A percentile compares a stretch with the other conserved stretches of the same genome.
phyloP scores from a whole-genome alignment of 352 stramenopile species.

The Sclerospora graminicola region DNA sequence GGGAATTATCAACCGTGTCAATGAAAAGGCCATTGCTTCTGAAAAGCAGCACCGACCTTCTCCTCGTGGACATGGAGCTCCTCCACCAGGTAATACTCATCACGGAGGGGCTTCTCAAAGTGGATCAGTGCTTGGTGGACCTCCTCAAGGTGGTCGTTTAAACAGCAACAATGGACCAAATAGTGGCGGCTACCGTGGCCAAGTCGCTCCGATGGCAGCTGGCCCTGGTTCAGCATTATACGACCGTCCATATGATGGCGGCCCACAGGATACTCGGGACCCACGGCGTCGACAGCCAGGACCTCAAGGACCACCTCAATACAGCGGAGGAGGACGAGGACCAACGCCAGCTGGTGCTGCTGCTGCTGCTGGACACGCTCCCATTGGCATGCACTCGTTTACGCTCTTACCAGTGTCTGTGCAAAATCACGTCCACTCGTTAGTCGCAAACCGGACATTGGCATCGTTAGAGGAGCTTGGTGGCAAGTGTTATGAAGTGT shows the following conservation, averaged over 20 bases:
- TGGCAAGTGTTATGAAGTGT: constrained; percentile 74
- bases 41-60: constrained; percentile 26
- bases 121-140: constrained; percentile 22
- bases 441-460: constrained; percentile 45
- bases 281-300: constrained; percentile 17
- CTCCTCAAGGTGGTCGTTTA: constrained; percentile 18
- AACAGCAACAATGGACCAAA: constrained; percentile 11
- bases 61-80: constrained; percentile 11
- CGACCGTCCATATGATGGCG: constrained; percentile 26
- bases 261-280: constrained; percentile 10
- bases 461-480: constrained; percentile 61
- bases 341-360: background rate
- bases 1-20: constrained; percentile 77
- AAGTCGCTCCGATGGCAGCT: constrained; percentile 8
- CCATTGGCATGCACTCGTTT: constrained; percentile 22
- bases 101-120: constrained; percentile 9
- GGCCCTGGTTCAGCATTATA: constrained; percentile 17
- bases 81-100: constrained; percentile 2
- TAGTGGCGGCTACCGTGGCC: constrained; percentile 10
- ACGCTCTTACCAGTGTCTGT: constrained; percentile 41
- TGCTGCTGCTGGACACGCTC: constrained; percentile 5
- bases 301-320: constrained; percentile 12
- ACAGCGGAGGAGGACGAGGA: constrained; percentile 8
- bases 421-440: constrained; percentile 53
- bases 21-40: constrained; percentile 42